A percentile compares a stretch with the other conserved stretches of the same genome.
Evolutionary conservation across 176 grass and related monocot genomes (phyloP).

Genomic region (Carex parvula): DNA sequence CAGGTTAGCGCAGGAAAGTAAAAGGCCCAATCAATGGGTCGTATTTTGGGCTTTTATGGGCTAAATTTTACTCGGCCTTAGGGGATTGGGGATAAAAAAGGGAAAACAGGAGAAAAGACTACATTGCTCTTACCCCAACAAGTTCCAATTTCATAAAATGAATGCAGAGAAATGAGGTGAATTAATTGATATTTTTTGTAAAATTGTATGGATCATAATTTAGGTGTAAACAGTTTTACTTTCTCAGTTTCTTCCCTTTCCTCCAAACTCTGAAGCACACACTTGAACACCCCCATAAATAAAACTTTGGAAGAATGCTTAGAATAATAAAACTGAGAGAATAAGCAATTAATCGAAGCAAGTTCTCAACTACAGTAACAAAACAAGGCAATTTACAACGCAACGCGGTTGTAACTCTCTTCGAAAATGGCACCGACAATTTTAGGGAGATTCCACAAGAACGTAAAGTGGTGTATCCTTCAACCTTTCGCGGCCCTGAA

Average conservation of each 20-base stretch:
- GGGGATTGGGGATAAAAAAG: too few species aligned
- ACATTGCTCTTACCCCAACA: background rate
- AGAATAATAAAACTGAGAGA: background rate
- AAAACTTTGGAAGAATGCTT: background rate
- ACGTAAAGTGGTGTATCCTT: constrained; percentile 3
- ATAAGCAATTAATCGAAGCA: background rate
- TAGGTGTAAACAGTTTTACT: background rate
- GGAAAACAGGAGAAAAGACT: too few species aligned
- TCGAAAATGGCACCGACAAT: background rate
- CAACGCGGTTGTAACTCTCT: background rate
- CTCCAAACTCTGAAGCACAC: background rate
- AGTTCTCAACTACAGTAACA: constrained; percentile 16
- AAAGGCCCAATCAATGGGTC: too few species aligned
- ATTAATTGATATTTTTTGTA: background rate
- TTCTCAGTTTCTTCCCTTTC: background rate
- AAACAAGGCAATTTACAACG: background rate
- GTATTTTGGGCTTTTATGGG: too few species aligned
- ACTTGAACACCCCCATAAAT: background rate
- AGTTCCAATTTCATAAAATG: background rate
- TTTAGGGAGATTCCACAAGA: constrained; percentile 19
- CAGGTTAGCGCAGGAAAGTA: too few species aligned
- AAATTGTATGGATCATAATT: background rate
- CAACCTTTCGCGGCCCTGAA: constrained; percentile 26
- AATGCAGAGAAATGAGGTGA: background rate
- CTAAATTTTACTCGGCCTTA: too few species aligned